phyloP scores from a whole-genome alignment of 1,284 basidiomycete species.

The Trametes pubescens region DNA sequence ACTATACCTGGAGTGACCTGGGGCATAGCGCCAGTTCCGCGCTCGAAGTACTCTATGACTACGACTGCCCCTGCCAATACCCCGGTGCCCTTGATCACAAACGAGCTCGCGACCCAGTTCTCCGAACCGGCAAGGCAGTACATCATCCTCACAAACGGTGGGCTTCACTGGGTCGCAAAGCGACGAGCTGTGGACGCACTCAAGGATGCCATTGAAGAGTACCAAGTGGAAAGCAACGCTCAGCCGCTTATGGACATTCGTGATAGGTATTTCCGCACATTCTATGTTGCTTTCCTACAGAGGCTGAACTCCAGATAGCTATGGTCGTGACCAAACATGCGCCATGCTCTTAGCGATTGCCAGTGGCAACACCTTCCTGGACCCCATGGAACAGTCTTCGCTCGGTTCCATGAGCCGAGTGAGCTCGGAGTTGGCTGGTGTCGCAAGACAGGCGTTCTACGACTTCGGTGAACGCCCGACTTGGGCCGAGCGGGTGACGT shows the following conservation, averaged over 20 bases:
- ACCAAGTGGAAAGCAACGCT: conserved; percentile 69
- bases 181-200: conserved; percentile 86
- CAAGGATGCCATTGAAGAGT: conserved; percentile 76
- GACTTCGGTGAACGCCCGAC: conserved; percentile 85
- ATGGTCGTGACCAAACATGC: conserved; percentile 89
- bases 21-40: conserved; percentile 74
- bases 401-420: conserved; percentile 59
- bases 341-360: conserved; percentile 89
- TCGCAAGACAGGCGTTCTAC: conserved; percentile 84
- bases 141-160: conserved; percentile 87
- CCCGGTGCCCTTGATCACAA: conserved; percentile 62
- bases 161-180: conserved; percentile 85
- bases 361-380: conserved; percentile 78
- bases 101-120: conserved; percentile 86
- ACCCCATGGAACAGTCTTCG: conserved; percentile 56
- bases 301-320: conserved; percentile 55
- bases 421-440: conserved; percentile 66
- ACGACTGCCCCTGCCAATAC: conserved; percentile 51
- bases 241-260: conserved; percentile 78
- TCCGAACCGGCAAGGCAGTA: conserved; percentile 79
- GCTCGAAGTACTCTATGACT: conserved; percentile 38
- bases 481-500: conserved; percentile 79
- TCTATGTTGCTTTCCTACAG: conserved; percentile 5
- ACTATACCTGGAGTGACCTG: conserved; percentile 85
- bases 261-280: conserved; percentile 59